phyloP scores from a whole-genome alignment of 768 basidiomycete species.

The Rubroboletus satanas region DNA sequence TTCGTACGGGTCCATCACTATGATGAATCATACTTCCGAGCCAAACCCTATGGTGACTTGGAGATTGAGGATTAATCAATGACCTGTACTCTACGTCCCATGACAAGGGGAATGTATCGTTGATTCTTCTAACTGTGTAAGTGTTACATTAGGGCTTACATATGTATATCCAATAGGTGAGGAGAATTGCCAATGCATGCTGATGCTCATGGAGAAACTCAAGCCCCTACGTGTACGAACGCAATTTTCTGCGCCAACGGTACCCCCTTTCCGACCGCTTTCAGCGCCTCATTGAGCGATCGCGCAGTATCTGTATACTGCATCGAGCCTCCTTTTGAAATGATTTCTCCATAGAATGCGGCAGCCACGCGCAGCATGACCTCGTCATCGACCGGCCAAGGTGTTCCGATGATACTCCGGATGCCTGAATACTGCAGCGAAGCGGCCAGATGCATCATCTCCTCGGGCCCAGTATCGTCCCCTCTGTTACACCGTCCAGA shows the following conservation, averaged over 20 bases:
- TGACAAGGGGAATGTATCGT: constrained; percentile 7
- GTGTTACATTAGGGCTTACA: not conserved
- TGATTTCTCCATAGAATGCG: constrained; percentile 22
- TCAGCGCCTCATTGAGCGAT: constrained; percentile 19
- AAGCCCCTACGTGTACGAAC: constrained; percentile 30
- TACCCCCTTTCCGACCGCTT: constrained; percentile 8
- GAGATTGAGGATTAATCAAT: constrained; percentile 58
- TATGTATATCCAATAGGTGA: not conserved
- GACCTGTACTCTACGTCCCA: constrained; percentile 6
- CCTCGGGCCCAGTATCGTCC: constrained; percentile 21
- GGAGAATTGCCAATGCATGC: not conserved
- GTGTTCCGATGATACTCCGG: constrained; percentile 32
- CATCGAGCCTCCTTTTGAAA: constrained; percentile 10
- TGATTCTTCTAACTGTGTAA: not conserved
- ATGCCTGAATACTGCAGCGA: constrained; percentile 33
- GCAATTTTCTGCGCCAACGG: constrained; percentile 24
- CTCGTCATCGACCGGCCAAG: constrained; percentile 33
- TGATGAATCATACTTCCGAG: constrained; percentile 91
- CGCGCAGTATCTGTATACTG: constrained; percentile 17
- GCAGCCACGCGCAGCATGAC: constrained; percentile 19
- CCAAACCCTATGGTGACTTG: constrained; percentile 87
- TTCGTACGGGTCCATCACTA: constrained; percentile 90
- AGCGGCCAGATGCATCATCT: constrained; percentile 33
- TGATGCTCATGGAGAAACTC: not conserved
- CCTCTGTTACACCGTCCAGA: constrained; percentile 28